Evolutionary conservation across 805 yeast genomes (phyloP), one percentile per base, ranked within the genome.

Genomic region (Starmerella khaoyaiensis): DNA sequence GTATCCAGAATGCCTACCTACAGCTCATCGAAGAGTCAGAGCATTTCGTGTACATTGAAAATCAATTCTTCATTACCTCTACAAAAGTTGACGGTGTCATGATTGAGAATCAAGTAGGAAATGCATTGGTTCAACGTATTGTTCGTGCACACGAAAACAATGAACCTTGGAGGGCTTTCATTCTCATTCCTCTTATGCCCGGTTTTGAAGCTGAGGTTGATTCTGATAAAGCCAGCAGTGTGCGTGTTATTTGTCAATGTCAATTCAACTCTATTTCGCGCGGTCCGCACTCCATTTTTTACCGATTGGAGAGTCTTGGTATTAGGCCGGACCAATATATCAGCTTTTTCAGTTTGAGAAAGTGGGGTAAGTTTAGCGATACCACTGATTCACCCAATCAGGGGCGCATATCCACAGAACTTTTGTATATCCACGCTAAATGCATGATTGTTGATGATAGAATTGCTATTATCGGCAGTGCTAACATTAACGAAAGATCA

Each of bases 41-140:
- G 50, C 96, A 90, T 59, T 82, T 81, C 52, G 78, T 90, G 17
- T 90, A 90, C 61, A 77, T 90, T 44, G 99, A 90, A 52, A 90
- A 90, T 53, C 99, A 90, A 59, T 90, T 90, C 52, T 90, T 90
- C 56, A 68, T 90, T 32, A 81, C 96, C 0, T 75, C 94, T n/a
- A 78, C 94, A 27, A 74, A 72, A 16, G 74, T 81, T 54, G 63
- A 58, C 28, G 93, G 93, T 28, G 77, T 76, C 4, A 74, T 74
- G 17, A 79, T 90, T 38, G 76, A 81, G 48, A 90, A 90, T 58
- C 68, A 82, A 54, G 79, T 90, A 47, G 98, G 94, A 28, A 94
- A 87, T 65, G 99, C 99, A 0, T 65, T 90, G 31, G 97, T 90
- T n/a, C 97, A 90, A 57, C 68, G 99, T 51, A 86, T 87, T 38